Evolutionary conservation across 495 filamentous ascomycete species (phyloP), one percentile per base, ranked within the genome.

Genomic region (Hyaloscypha finlandica): DNA sequence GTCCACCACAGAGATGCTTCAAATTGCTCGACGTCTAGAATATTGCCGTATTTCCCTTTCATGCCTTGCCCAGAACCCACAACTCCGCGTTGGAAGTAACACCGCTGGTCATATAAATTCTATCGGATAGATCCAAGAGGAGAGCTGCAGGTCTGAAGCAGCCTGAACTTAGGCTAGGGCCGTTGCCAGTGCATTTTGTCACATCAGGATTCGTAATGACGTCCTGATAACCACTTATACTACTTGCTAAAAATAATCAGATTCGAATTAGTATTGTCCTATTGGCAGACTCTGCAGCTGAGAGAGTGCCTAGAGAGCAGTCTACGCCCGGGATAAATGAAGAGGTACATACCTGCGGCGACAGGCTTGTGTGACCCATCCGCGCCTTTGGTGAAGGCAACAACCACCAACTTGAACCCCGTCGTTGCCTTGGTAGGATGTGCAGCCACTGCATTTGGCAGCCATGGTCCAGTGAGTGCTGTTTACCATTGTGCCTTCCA

Each of bases 141-240:
- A 88, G 64, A 5, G 85, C 85, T 2, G 80, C 85, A 2, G 86
- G 86, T 39, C 87, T 74, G 61, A 86, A 81, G 69, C 88, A 90
- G 32, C 65, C 65, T 5, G 65, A 65, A 30, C 63, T 65, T 3
- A 57, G n/a, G 39, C 20, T 22, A 16, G 63, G 63, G 2, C 63
- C 63, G 32, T 68, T 67, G 0, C 67, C 68, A 6, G 83, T 81
- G 63, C 85, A 86, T 4, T 54, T 68, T 8, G 68, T 60, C 42
- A 75, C 70, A 45, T 88, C 74, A 1, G 59, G 51, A 29, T 85
- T 87, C 61, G 73, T 76, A 37, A 90, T 69, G 4, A 90, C 72
- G 59, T 87, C 82, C 11, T 70, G 70, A 3, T 74, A 74, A 4
- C 81, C 79, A 2, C 73, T 5, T 37, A 11, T 11, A 37, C 33